These are phyloP conservation scores for Agrostemma githago DNA, from an alignment of 148 eudicot species.

Conservation along the genomic window DNA sequence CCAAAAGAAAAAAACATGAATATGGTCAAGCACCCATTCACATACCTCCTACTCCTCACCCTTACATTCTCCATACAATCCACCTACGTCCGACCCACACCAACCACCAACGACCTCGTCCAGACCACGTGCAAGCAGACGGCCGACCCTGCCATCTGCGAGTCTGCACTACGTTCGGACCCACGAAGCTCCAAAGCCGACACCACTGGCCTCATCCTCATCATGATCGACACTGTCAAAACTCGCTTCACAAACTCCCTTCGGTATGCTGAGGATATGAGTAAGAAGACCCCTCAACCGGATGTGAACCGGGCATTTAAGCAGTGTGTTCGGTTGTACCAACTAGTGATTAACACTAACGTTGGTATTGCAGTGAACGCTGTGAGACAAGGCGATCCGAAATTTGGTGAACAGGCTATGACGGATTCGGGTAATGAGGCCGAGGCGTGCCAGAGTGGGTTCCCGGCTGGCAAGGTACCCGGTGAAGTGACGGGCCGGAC, in stretches of 20 bases:
- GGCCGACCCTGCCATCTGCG: constrained; percentile 34
- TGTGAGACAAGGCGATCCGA: constrained; percentile 35
- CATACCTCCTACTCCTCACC: neutral
- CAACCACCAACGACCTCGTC: constrained; percentile 27
- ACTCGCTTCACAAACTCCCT: constrained; percentile 30
- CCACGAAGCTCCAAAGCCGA: constrained; percentile 36
- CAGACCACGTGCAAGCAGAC: constrained; percentile 26
- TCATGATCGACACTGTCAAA: constrained; percentile 37
- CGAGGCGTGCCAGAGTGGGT: constrained; percentile 23
- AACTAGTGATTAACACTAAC: constrained; percentile 23
- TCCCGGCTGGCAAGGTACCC: constrained; percentile 18
- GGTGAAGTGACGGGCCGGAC: constrained; percentile 23
- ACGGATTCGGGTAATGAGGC: constrained; percentile 39
- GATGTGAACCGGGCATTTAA: constrained; percentile 17
- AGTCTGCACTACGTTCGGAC: constrained; percentile 33
- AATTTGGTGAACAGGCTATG: constrained; percentile 47
- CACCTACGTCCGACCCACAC: neutral
- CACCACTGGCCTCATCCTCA: constrained; percentile 21
- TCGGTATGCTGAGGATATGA: constrained; percentile 15
- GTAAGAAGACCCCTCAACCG: constrained; percentile 22
- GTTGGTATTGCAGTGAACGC: constrained; percentile 28
- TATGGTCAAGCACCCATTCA: neutral
- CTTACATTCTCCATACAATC: neutral
- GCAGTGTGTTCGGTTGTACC: constrained; percentile 19
- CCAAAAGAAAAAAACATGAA: constrained; percentile 4